Evolutionary conservation across 495 filamentous ascomycete genomes (phyloP), one percentile per base, ranked within the genome.

Genomic region (Niebla homalea): DNA sequence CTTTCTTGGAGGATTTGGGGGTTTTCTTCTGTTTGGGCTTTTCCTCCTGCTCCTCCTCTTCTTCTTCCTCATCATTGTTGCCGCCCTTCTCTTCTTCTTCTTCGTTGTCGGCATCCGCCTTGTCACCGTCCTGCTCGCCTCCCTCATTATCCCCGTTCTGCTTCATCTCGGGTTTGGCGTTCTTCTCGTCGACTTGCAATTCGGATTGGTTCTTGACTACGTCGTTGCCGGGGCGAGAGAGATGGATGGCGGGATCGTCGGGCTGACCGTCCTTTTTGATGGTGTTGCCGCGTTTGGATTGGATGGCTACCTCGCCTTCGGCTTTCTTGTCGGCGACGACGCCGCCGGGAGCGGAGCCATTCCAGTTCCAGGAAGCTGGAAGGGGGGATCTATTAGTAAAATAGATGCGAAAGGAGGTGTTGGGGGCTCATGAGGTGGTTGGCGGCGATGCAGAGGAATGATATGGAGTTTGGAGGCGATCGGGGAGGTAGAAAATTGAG

Each of bases 141-240:
- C 53, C 38, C 14, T 53, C 55, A 12, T 62, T 47, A 58, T 62
- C 51, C 29, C 57, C 60, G 48, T 61, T 47, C 21, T 32, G 49
- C 18, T 55, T 55, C 14, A 35, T 51, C 18, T 51, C 55, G n/a
- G 62, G 57, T 22, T 48, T 43, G 22, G 51, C 50, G 16, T 55
- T 53, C 38, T 70, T 71, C 29, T 64, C 53, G 11, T 70, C 67
- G n/a, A 70, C 65, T 2, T 68, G 66, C 23, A 79, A 61, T 59
- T 80, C 78, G 52, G 65, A 69, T 19, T 74, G 70, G 45, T 66
- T 64, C 61, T 82, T 82, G 32, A 80, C 79, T 36, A 80, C 80
- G 60, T 83, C 79, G 58, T 83, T 80, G 29, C 80, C 78, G 5
- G 67, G 57, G 18, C 78, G 68, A 49, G 63, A 64, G 50, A 80